phyloP scores from a whole-genome alignment of 352 stramenopile genomes.

The Phytophthora crassamura region DNA sequence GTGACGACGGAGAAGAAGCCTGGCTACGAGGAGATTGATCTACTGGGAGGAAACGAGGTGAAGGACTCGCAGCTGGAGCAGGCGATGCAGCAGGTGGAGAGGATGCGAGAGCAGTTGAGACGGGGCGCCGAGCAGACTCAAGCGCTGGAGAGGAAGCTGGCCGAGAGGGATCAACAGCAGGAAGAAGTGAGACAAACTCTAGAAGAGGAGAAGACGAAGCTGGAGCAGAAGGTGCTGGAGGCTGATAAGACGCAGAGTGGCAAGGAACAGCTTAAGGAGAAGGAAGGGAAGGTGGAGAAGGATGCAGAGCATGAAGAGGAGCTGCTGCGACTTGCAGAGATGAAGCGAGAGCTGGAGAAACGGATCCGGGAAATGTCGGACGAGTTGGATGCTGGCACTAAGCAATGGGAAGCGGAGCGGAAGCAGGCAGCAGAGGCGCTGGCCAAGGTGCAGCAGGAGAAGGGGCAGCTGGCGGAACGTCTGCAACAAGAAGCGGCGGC shows the following conservation, averaged over 20 bases:
- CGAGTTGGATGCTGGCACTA: slow-evolving; percentile 21
- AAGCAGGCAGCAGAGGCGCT: slow-evolving; percentile 11
- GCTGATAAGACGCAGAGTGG: not conserved
- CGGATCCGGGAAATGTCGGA: slow-evolving; percentile 27
- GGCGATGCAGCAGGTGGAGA: slow-evolving; percentile 47
- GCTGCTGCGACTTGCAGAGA: slow-evolving; percentile 20
- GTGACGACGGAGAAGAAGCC: slow-evolving; percentile 23
- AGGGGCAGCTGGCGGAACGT: slow-evolving; percentile 17
- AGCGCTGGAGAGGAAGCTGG: slow-evolving; percentile 37
- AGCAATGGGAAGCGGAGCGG: slow-evolving; percentile 22
- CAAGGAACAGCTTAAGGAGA: slow-evolving; percentile 5
- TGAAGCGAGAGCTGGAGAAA: slow-evolving; percentile 36
- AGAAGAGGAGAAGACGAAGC: slow-evolving; percentile 20
- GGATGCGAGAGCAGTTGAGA: slow-evolving; percentile 48
- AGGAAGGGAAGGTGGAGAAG: slow-evolving; percentile 41
- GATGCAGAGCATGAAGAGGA: slow-evolving; percentile 44
- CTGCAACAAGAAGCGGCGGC: slow-evolving; percentile 23
- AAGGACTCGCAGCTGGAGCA: slow-evolving; percentile 48
- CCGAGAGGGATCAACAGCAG: slow-evolving; percentile 30
- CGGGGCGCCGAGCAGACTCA: slow-evolving; percentile 40
- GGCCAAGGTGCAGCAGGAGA: slow-evolving; percentile 26
- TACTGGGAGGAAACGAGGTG: slow-evolving; percentile 37
- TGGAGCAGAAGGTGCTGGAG: slow-evolving; percentile 14
- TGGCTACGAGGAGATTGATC: slow-evolving; percentile 65
- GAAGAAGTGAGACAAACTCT: slow-evolving; percentile 9